phyloP scores from a whole-genome alignment of 2,329 filamentous ascomycete genomes.

The Hymenoscyphus albidus region DNA sequence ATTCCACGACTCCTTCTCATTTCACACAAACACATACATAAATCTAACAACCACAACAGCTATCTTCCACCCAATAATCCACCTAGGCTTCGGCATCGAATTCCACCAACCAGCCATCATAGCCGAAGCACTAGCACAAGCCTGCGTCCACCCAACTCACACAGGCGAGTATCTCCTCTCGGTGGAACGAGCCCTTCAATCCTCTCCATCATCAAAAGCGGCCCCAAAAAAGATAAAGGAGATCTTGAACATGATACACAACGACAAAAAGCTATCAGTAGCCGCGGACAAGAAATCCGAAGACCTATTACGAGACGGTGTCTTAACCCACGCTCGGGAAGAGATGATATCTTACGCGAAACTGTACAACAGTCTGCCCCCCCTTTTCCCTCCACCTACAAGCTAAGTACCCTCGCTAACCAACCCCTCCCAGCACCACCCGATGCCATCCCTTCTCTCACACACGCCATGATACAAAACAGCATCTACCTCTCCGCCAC shows the following conservation, averaged over 20 bases:
- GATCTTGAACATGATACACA: slow-evolving; percentile 57
- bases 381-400: background rate
- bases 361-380: slow-evolving; percentile 45
- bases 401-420: background rate
- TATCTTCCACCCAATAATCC: slow-evolving; percentile 76
- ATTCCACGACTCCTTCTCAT: background rate
- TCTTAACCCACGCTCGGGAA: slow-evolving; percentile 58
- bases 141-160: slow-evolving; percentile 62
- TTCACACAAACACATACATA: background rate
- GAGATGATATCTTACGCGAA: slow-evolving; percentile 60
- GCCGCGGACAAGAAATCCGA: slow-evolving; percentile 46
- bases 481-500: slow-evolving; percentile 46
- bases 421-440: slow-evolving; percentile 41
- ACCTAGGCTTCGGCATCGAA: slow-evolving; percentile 80
- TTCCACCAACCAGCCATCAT: slow-evolving; percentile 78
- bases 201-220: slow-evolving; percentile 28
- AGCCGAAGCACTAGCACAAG: slow-evolving; percentile 74
- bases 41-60: slow-evolving; percentile 39
- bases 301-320: slow-evolving; percentile 66
- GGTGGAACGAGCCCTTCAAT: slow-evolving; percentile 46
- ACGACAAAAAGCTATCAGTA: slow-evolving; percentile 51
- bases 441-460: slow-evolving; percentile 46
- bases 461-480: slow-evolving; percentile 68
- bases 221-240: slow-evolving; percentile 47
- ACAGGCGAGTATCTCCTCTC: slow-evolving; percentile 51